Evolutionary conservation across 1,284 basidiomycete genomes (phyloP), one percentile per base, ranked within the genome.

Genomic region (Pseudozyma hubeiensis): DNA sequence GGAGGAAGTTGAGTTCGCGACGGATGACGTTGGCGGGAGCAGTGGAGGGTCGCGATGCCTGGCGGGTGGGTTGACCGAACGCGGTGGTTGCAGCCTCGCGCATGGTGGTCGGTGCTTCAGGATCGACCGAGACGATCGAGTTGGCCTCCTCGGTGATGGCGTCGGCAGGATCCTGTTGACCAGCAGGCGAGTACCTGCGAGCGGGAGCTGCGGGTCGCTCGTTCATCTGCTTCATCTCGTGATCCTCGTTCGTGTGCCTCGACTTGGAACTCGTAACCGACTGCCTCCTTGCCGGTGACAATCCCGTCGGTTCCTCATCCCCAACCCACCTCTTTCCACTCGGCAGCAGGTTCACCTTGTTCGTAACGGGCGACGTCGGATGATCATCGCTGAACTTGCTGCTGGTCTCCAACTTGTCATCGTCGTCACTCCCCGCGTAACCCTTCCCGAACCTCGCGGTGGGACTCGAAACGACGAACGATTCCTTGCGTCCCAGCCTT

Each of bases 171-270:
- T 31, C 52, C 2, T 39, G 40, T 40, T 55, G 37, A 16, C 60
- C 31, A 4, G 57, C 56, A 16, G 48, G 14, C 16, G 52, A 53
- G 24, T 56, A 62, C 29, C 29, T 48, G 0, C 59, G 45, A 10
- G 37, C 24, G 1, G n/a, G 40, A 41, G 40, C 7, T 50, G 50
- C 14, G 24, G 24, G 24, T 63, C 69, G 2, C 14, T 59, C 69
- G 33, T 54, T 34, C 16, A 77, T 46, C 48, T 77, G 64, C 19
- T 52, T 54, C 75, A 77, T 75, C 68, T 77, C 75, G 40, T 62
- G 57, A 48, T 77, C 71, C 46, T 74, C 71, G 29, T 63, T 64
- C 16, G 64, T 67, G 44, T 53, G 51, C 11, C 60, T 35, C n/a
- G 68, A 73, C n/a, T 51, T 17, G 3, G 51, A 55, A 9, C 59